Evolutionary conservation across 1,284 basidiomycete genomes (phyloP).

Genomic region (Puccinia novopanici): DNA sequence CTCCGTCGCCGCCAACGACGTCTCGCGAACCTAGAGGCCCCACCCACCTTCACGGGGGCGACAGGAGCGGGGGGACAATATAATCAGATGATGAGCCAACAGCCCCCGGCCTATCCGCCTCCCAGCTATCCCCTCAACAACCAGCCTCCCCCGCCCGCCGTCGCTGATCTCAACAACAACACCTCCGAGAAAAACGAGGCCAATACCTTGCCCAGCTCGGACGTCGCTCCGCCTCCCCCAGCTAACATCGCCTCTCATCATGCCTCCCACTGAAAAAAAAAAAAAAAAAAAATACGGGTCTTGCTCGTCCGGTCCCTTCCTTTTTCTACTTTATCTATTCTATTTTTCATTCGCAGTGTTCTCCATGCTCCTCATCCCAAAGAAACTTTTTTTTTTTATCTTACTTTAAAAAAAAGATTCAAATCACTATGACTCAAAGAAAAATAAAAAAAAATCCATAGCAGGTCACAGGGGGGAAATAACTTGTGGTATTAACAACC

Average conservation of each 20-base stretch:
- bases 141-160: background rate
- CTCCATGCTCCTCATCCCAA: too few relatives aligned
- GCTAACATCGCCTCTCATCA: conserved; percentile 14
- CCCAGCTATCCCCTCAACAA: conserved; percentile 10
- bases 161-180: background rate
- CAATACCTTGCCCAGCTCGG: too few relatives aligned
- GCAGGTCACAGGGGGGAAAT: too few relatives aligned
- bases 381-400: too few relatives aligned
- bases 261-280: background rate
- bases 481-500: too few relatives aligned
- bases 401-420: too few relatives aligned
- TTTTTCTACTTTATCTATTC: too few relatives aligned
- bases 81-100: background rate
- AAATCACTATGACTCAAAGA: too few relatives aligned
- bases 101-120: conserved; percentile 5
- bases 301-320: too few relatives aligned
- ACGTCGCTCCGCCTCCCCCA: background rate
- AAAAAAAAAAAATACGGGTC: background rate
- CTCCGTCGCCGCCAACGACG: conserved; percentile 24
- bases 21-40: background rate
- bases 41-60: background rate
- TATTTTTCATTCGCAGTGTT: too few relatives aligned
- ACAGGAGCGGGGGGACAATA: background rate
- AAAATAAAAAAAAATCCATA: too few relatives aligned
- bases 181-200: background rate